These are phyloP conservation scores for Populus hybrid DNA, from an alignment of 441 rosid species.

Conservation along the genomic window DNA sequence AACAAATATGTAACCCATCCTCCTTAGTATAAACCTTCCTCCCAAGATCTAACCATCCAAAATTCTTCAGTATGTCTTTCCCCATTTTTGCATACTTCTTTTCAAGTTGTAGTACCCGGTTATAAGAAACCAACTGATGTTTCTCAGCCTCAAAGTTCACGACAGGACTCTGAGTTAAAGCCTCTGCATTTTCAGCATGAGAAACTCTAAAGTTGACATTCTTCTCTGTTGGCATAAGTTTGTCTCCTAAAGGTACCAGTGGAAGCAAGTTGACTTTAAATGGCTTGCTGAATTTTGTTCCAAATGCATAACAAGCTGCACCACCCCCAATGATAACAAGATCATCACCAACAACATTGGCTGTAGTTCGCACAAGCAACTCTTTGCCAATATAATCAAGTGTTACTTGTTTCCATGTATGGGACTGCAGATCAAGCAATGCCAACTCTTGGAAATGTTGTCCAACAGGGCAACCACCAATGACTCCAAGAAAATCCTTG, in stretches of 20 bases:
- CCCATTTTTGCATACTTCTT: conserved; percentile 68
- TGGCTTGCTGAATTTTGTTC: conserved; percentile 88
- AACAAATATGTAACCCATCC: conserved; percentile 61
- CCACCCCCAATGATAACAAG: conserved; percentile 90
- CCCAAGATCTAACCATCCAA: conserved; percentile 84
- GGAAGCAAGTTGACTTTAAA: conserved; percentile 61
- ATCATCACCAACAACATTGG: conserved; percentile 65
- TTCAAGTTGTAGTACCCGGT: conserved; percentile 55
- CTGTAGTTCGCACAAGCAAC: conserved; percentile 72
- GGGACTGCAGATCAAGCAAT: conserved; percentile 56
- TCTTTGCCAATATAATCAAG: conserved; percentile 62
- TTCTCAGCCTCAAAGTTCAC: conserved; percentile 23
- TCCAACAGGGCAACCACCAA: conserved; percentile 92
- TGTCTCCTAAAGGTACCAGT: conserved; percentile 36
- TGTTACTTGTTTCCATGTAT: conserved; percentile 61
- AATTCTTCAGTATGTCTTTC: conserved; percentile 80
- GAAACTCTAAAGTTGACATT: conserved; percentile 24
- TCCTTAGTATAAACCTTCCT: conserved; percentile 59
- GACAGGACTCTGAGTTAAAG: conserved; percentile 23
- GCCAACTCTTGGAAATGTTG: conserved; percentile 74
- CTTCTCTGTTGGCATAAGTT: conserved; percentile 16
- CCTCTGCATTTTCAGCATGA: conserved; percentile 26
- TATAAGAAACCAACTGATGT: conserved; percentile 25
- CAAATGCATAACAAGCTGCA: conserved; percentile 97
- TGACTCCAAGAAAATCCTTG: conserved; percentile 58